Percentiles rank a stretch among this genome's conserved stretches.
These are phyloP conservation scores for Rhazya stricta DNA, from an alignment of 257 asterid genomes.

Conservation along the genomic window DNA sequence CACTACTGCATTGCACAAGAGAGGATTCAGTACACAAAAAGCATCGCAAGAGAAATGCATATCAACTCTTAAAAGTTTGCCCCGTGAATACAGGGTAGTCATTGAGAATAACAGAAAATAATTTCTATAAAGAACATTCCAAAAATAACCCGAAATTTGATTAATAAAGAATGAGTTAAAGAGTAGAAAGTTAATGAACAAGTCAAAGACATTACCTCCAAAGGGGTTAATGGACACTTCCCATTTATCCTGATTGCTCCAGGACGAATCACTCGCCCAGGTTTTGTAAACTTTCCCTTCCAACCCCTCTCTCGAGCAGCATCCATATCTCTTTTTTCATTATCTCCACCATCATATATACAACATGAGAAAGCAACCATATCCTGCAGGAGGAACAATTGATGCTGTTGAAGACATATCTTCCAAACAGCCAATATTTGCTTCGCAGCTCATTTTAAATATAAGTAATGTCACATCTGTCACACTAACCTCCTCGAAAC, in stretches of 20 bases:
- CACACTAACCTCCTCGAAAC: conserved; percentile 92
- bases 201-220: conserved; percentile 57
- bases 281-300: conserved; percentile 94
- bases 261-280: conserved; percentile 84
- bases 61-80: neutral
- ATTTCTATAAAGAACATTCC: neutral
- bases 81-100: neutral
- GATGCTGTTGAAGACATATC: conserved; percentile 4
- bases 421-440: conserved; percentile 15
- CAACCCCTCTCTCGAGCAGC: conserved; percentile 99
- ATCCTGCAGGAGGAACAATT: conserved; percentile 54
- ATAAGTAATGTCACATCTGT: conserved; percentile 1
- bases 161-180: neutral
- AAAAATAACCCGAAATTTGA: neutral
- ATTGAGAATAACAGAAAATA: neutral
- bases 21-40: neutral
- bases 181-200: neutral
- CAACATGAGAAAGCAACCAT: conserved; percentile 99
- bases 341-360: conserved; percentile 81
- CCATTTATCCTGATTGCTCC: conserved; percentile 87
- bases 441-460: conserved; percentile 10
- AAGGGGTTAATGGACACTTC: conserved; percentile 89
- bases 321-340: conserved; percentile 88
- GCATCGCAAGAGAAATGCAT: neutral
- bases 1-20: too few relatives aligned